Percentiles rank a stretch among this genome's conserved stretches.
These are phyloP conservation scores for Podospora didyma DNA, from an alignment of 495 filamentous ascomycete genomes.

Conservation along the genomic window DNA sequence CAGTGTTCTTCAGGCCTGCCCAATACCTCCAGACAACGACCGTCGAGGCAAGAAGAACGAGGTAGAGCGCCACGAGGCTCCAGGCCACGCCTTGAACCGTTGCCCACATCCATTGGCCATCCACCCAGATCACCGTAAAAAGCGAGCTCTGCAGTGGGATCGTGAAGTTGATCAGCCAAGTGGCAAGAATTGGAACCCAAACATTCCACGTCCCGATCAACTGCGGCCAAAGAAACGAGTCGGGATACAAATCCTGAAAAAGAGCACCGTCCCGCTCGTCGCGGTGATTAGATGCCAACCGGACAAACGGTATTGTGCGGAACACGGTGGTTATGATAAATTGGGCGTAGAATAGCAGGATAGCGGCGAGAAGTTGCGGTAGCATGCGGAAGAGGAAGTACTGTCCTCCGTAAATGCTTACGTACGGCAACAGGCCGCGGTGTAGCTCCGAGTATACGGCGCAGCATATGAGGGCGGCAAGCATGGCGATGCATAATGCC, in stretches of 20 bases:
- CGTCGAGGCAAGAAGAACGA: constrained; percentile 57
- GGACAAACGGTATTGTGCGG: constrained; percentile 71
- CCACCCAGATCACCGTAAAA: constrained; percentile 41
- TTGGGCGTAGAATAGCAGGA: constrained; percentile 72
- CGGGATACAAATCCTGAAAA: constrained; percentile 50
- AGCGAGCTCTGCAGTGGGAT: constrained; percentile 45
- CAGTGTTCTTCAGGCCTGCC: constrained; percentile 55
- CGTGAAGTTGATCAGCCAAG: constrained; percentile 45
- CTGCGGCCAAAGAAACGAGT: constrained; percentile 45
- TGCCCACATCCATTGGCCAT: constrained; percentile 69
- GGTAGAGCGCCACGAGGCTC: constrained; percentile 71
- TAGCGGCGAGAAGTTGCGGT: constrained; percentile 68
- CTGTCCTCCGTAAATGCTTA: constrained; percentile 58
- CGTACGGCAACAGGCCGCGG: constrained; percentile 62
- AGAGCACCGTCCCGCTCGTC: constrained; percentile 46
- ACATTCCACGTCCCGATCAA: constrained; percentile 42
- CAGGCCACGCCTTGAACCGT: constrained; percentile 72
- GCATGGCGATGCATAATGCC: constrained; percentile 63
- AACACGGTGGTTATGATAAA: constrained; percentile 70
- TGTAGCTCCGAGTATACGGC: constrained; percentile 66
- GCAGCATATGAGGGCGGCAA: constrained; percentile 65
- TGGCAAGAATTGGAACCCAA: constrained; percentile 39
- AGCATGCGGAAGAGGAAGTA: constrained; percentile 86
- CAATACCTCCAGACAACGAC: constrained; percentile 46
- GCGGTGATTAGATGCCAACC: constrained; percentile 58